These are phyloP conservation scores for Lepiota venenata DNA, from an alignment of 768 basidiomycete species.

Conservation along the genomic window DNA sequence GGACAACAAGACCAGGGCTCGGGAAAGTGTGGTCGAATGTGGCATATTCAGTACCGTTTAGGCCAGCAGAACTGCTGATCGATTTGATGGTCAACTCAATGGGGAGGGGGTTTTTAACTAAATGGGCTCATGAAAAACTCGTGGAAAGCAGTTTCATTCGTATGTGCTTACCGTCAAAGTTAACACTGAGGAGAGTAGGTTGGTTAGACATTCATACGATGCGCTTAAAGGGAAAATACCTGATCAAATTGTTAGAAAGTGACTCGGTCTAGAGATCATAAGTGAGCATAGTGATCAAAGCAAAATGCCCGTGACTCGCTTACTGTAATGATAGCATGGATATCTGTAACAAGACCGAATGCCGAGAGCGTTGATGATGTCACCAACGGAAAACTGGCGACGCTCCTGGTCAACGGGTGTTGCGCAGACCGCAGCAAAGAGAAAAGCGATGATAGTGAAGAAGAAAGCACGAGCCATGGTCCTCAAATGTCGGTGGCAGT, in stretches of 20 bases:
- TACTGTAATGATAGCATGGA: constrained; percentile 38
- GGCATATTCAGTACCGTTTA: constrained; percentile 54
- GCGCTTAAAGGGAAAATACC: constrained; percentile 20
- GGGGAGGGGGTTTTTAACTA: constrained; percentile 41
- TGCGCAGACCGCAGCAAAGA: constrained; percentile 23
- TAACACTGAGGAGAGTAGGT: constrained; percentile 21
- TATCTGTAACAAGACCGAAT: constrained; percentile 37
- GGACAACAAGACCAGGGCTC: constrained; percentile 48
- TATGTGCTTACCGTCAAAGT: constrained; percentile 30
- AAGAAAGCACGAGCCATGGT: constrained; percentile 15
- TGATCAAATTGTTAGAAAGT: constrained; percentile 30
- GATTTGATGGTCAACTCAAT: constrained; percentile 44
- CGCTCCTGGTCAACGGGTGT: constrained; percentile 13
- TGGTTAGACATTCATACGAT: background rate
- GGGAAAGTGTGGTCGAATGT: constrained; percentile 57
- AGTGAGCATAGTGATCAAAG: background rate
- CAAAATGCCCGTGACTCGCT: background rate
- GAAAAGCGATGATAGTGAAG: constrained; percentile 22
- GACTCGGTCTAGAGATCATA: constrained; percentile 29
- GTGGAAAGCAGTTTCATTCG: no score
- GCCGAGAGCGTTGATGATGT: constrained; percentile 35
- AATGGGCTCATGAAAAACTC: background rate
- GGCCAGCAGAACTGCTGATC: constrained; percentile 38
- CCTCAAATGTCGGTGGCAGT: background rate
- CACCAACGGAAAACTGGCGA: constrained; percentile 18